Evolutionary conservation across 1,284 basidiomycete genomes (phyloP).

Genomic region (Volvariella surrecta): DNA sequence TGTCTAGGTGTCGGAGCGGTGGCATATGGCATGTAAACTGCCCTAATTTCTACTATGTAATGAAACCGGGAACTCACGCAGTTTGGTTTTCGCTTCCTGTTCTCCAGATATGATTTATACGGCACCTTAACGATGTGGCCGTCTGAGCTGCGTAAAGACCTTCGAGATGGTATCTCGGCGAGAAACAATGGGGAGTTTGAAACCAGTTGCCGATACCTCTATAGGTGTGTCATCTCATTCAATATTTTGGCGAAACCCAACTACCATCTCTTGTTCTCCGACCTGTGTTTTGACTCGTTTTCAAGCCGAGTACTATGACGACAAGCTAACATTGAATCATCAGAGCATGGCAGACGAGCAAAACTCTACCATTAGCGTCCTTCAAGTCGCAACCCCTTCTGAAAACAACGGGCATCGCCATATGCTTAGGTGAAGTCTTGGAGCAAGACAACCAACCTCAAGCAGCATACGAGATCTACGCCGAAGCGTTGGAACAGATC

Average conservation of each 20-base stretch:
- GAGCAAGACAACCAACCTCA: conserved; percentile 37
- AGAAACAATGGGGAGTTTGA: conserved; percentile 51
- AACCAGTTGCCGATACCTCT: conserved; percentile 45
- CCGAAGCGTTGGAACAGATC: conserved; percentile 30
- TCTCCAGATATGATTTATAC: conserved; percentile 53
- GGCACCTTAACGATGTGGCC: conserved; percentile 59
- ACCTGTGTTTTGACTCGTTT: not conserved
- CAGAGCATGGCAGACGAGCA: conserved; percentile 58
- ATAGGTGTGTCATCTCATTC: conserved; percentile 31
- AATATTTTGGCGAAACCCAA: not conserved
- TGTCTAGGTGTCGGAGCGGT: conserved; percentile 38
- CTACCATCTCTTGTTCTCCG: not conserved
- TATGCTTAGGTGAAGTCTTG: conserved; percentile 52
- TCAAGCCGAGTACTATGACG: conserved; percentile 3
- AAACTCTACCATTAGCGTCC: conserved; percentile 35
- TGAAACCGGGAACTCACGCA: not conserved
- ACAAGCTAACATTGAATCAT: conserved; percentile 8
- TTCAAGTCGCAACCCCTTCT: conserved; percentile 50
- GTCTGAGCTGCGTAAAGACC: conserved; percentile 47
- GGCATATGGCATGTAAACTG: conserved; percentile 47
- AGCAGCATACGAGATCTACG: conserved; percentile 46
- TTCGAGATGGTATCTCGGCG: conserved; percentile 57
- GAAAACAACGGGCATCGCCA: conserved; percentile 65
- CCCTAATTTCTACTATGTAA: conserved; percentile 1
- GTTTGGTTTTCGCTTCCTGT: conserved; percentile 3